Conservation (phyloP, 108 stramenopile genomes). For the Cyclotella sp. region DNA sequence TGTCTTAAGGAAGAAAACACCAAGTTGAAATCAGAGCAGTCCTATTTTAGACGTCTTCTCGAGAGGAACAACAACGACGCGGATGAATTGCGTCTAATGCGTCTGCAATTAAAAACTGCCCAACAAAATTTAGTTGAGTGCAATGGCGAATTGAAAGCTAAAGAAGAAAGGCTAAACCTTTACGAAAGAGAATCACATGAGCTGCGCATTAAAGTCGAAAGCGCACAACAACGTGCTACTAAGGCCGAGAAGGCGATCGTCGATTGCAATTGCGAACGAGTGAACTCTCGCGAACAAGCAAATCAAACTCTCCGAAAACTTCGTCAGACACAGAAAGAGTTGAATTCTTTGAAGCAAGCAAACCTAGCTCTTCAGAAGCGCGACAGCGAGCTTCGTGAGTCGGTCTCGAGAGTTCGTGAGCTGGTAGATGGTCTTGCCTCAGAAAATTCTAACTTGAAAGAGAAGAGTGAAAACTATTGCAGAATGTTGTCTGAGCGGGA, state of each 20-base stretch:
- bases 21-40: not conserved
- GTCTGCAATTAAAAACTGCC: constrained; percentile 2
- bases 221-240: not conserved
- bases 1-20: constrained; percentile 19
- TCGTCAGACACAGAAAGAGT: constrained; percentile 25
- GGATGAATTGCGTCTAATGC: constrained; percentile 11
- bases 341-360: constrained; percentile 20
- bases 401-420: constrained; percentile 27
- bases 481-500: constrained; percentile 12
- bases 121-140: not conserved
- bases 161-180: not conserved
- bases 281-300: not conserved
- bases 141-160: not conserved
- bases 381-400: constrained; percentile 23
- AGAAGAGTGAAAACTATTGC: constrained; percentile 26
- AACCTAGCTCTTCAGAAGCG: not conserved
- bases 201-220: not conserved
- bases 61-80: not conserved
- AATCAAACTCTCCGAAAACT: constrained; percentile 38
- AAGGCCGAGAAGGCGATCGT: not conserved
- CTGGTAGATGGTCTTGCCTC: constrained; percentile 32
- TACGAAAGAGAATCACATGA: not conserved
- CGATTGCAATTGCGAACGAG: constrained; percentile 22
- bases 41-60: not conserved
- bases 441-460: constrained; percentile 36